phyloP scores from a whole-genome alignment of 2,329 filamentous ascomycete genomes.

The Rutstroemia sp. region DNA sequence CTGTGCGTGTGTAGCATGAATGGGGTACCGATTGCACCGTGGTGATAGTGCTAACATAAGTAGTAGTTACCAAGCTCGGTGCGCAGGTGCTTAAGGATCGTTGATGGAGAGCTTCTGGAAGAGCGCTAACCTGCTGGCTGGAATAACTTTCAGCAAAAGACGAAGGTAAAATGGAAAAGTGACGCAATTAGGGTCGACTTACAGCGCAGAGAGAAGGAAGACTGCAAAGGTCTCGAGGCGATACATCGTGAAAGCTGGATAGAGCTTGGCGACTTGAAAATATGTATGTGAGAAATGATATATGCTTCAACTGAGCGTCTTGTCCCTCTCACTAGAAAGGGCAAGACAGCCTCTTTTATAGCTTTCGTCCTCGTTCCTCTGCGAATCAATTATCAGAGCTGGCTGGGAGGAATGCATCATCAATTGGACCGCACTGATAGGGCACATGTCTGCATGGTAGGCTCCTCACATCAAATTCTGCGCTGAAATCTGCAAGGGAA shows the following conservation, averaged over 20 bases:
- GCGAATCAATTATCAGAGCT: background rate
- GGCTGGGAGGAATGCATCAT: conserved; percentile 1
- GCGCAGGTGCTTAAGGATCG: conserved; percentile 5
- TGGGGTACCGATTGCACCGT: conserved; percentile 11
- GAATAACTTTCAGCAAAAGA: background rate
- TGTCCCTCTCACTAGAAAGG: background rate
- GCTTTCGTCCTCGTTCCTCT: background rate
- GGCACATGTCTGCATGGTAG: background rate
- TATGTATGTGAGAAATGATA: background rate
- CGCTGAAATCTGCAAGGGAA: too few species aligned
- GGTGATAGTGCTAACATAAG: conserved; percentile 15
- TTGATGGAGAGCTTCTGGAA: background rate
- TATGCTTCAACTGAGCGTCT: background rate
- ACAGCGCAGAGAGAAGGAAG: background rate
- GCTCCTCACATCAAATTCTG: too few species aligned
- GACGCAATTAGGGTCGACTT: background rate
- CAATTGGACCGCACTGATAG: background rate
- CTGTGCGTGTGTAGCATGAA: conserved; percentile 26
- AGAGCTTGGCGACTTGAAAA: background rate
- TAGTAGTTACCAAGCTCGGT: conserved; percentile 11
- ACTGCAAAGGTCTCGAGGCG: background rate
- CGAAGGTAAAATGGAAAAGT: background rate
- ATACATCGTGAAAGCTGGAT: background rate
- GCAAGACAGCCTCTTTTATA: background rate
- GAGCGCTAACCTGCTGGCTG: background rate